phyloP scores from a whole-genome alignment of 345 rosid genomes.

The Syzygium grande region DNA sequence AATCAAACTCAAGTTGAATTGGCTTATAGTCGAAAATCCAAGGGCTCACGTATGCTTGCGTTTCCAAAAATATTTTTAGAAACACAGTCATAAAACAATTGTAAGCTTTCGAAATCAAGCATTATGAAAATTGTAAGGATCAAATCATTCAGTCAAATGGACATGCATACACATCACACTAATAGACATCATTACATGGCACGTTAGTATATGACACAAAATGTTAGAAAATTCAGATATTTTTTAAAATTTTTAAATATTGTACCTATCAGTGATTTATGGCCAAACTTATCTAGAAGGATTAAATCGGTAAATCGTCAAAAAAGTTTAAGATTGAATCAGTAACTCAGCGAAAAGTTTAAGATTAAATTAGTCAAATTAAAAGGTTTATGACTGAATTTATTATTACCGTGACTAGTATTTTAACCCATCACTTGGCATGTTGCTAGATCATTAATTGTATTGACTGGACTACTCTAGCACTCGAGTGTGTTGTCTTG shows the following conservation, averaged over 20 bases:
- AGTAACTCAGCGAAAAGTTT: rapidly evolving
- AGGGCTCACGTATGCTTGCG: background rate
- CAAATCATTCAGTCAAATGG: background rate
- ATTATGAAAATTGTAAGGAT: background rate
- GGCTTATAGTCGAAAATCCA: background rate
- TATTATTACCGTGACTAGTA: too few species aligned
- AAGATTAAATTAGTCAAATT: too few species aligned
- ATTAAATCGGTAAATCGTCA: too few species aligned
- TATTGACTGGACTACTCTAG: too few species aligned
- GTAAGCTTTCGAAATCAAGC: background rate
- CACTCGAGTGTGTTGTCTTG: too few species aligned
- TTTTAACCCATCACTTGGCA: too few species aligned
- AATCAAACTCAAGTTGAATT: background rate
- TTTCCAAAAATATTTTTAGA: background rate
- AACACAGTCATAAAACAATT: background rate
- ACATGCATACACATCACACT: background rate
- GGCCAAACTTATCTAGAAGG: rapidly evolving
- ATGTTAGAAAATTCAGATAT: background rate
- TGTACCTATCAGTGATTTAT: rapidly evolving
- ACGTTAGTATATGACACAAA: background rate
- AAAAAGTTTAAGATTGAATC: too few species aligned
- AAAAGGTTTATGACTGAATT: too few species aligned
- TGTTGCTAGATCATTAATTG: too few species aligned
- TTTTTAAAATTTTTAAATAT: too few species aligned
- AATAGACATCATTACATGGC: background rate